Percentiles rank a stretch among this genome's conserved stretches.
Evolutionary conservation across 148 eudicot species (phyloP).

Genomic region (Amaranthus palmeri): DNA sequence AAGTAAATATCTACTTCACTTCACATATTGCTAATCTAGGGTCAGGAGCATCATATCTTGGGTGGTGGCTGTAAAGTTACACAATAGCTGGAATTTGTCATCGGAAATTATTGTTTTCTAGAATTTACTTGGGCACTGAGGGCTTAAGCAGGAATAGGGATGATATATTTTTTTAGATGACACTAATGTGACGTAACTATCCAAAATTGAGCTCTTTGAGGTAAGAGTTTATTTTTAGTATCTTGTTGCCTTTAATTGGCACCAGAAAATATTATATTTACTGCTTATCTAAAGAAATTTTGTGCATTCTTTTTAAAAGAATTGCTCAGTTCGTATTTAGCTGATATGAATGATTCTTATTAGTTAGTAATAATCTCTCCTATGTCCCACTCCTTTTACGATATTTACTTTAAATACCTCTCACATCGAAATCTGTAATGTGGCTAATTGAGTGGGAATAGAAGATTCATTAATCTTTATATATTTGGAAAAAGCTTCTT

Average conservation of each 20-base stretch:
- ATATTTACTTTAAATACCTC: too few species aligned
- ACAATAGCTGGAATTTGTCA: not conserved
- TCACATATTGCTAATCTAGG: not conserved
- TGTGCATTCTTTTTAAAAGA: not conserved
- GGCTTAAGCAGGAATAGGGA: not conserved
- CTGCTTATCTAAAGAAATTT: not conserved
- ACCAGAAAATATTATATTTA: not conserved
- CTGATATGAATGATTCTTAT: too few species aligned
- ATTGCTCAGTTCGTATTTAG: not conserved
- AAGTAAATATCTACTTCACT: too few species aligned
- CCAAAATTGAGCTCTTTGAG: not conserved
- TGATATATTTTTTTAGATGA: not conserved
- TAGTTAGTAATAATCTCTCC: too few species aligned
- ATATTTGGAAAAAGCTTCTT: not conserved
- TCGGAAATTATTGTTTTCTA: not conserved
- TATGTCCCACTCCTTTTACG: too few species aligned
- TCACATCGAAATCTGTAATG: not conserved
- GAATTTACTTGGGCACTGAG: not conserved
- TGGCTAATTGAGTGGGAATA: too few species aligned
- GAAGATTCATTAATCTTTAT: not conserved
- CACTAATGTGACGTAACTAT: not conserved
- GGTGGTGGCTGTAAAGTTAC: not conserved
- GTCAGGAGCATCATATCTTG: not conserved
- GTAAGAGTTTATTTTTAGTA: not conserved
- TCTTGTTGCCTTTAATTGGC: not conserved